Base-by-base conservation (phyloP, 352 stramenopile species). In the Globisporangium orthogonon region DNA sequence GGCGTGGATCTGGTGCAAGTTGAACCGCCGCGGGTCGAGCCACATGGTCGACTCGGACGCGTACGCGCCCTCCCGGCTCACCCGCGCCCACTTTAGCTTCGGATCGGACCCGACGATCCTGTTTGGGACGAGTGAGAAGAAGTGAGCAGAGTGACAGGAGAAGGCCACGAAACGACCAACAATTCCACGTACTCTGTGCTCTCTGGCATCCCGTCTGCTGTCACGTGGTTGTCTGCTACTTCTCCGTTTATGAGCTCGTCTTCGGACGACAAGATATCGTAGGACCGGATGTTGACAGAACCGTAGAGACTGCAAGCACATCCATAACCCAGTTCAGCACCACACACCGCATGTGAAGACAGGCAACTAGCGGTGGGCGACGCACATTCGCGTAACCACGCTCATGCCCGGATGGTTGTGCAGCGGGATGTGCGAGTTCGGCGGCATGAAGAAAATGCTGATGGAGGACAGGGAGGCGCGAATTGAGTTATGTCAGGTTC, bases 371-470 rank as follows among this genome's bases (percentile, higher is more conserved):
- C n/a, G 3, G 10, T 1, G 2, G 4, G 5, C 11, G 41, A 62
- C 77, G 63, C 74, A 90, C 81, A 93, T 71, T 86, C 81, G 69
- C 10, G 83, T 88, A 58, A 93, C 69, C 58, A 93, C 83, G 46
- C 81, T 90, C 83, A 93, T 93, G 61, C 77, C 79, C 23, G 83
- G 83, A 43, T 93, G 83, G 55, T 93, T 90, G 54, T 93, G 83
- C 30, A 93, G 66, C 2, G 83, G 83, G 43, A 93, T 93, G 43
- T 77, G 63, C 45, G 78, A 72, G 39, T 86, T 80, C 3, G 83
- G 83, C 7, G 83, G 83, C 75, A 93, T 86, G 53, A 93, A 90
- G 55, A 93, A 93, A 44, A 93, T 91, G 29, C 74, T 85, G 52
- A 23, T 23, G 23, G 23, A 23, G 23, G 10, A 56, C 5, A 50